Base-by-base conservation (phyloP, 257 asterid species). In the Nicotiana tomentosiformis region DNA sequence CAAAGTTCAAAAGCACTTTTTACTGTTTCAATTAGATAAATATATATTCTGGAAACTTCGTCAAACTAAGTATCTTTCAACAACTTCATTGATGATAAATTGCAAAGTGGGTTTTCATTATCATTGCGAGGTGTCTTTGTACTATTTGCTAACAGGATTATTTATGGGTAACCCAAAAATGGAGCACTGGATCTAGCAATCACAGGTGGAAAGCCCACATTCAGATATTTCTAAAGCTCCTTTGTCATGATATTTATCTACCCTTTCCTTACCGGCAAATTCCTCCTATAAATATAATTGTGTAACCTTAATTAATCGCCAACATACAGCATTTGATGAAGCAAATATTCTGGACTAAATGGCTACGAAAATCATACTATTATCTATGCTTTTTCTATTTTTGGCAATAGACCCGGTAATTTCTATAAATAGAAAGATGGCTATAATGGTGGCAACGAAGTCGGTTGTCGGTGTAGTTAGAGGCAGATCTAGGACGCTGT, bases 351-450 rank as follows among this genome's bases (percentile, higher is more conserved):
- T 60, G 66, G 32, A 61, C 66, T 2, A 61, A 7, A 61, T 20
- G 66, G 30, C 16, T 65, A 82, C 78, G 85, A 82, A 78, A 67
- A 26, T 37, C n/a, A 33, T 49, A 49, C 10, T 67, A 18, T n/a
- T 60, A 18, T n/a, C 33, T 0, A 37, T 77, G 8, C 46, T 85
- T 60, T 60, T 82, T 65, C 10, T 86, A 56, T 49, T 84, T 16
- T 26, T 37, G 79, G 17, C 62, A 57, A 51, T 69, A 43, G 57
- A 83, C 5, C 57, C 60, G 7, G 79, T 37, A 29, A 51, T 43
- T 12, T 86, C 85, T 2, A 33, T 68, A 23, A 67, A 69, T 39
- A 83, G 70, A 81, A 86, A 81, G 78, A 57, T 67, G 51, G 35
- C 37, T 2, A 16, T 76, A 30, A 43, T 53, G 68, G 43, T 30